Evolutionary conservation across 352 stramenopile genomes (phyloP).

Genomic region (Pilasporangium apinafurcum): DNA sequence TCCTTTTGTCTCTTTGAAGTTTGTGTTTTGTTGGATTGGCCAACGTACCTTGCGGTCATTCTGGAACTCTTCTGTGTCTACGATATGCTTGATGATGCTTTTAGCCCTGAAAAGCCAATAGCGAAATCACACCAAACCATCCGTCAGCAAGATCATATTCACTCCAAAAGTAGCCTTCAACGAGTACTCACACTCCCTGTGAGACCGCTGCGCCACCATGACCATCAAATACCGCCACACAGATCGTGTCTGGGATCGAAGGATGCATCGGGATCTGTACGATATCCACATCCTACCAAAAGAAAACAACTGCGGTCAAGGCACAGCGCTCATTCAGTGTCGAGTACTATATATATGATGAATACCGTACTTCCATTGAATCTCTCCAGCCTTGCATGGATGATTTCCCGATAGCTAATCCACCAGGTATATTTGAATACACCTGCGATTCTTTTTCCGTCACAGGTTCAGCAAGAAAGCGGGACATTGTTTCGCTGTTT

Average conservation of each 20-base stretch:
- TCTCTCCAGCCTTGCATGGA: slow-evolving; percentile 85
- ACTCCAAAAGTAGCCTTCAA: background rate
- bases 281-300: slow-evolving; percentile 77
- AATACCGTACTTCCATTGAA: slow-evolving; percentile 78
- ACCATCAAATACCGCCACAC: slow-evolving; percentile 81
- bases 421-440: slow-evolving; percentile 27
- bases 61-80: slow-evolving; percentile 67
- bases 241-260: slow-evolving; percentile 43
- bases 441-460: slow-evolving; percentile 61
- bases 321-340: no score
- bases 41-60: slow-evolving; percentile 46
- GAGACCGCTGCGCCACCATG: slow-evolving; percentile 71
- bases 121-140: background rate
- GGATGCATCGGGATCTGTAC: slow-evolving; percentile 60
- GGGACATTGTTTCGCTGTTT: slow-evolving; percentile 40
- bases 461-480: slow-evolving; percentile 79
- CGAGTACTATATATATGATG: no score
- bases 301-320: no score
- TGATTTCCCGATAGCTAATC: slow-evolving; percentile 57
- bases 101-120: slow-evolving; percentile 36
- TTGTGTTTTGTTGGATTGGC: no score
- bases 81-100: slow-evolving; percentile 56
- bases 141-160: slow-evolving; percentile 1
- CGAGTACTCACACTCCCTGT: slow-evolving; percentile 47
- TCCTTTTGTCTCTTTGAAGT: no score